Conservation (phyloP, 164 flowering plant species). For the Aristolochia californica region DNA sequence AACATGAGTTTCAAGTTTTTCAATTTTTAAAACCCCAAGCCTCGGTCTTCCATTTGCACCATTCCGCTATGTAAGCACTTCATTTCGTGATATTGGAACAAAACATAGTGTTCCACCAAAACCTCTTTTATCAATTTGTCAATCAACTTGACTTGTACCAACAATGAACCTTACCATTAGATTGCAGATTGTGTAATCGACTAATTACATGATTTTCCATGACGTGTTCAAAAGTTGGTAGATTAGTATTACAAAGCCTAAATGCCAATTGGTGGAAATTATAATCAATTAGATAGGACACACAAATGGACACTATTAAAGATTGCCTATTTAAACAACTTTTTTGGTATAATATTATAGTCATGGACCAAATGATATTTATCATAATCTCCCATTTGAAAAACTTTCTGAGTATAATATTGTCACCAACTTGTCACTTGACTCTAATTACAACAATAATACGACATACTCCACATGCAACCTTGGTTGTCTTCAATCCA, state of each 20-base stretch:
- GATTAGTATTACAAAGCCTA: conserved; percentile 58
- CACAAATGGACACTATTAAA: conserved; percentile 52
- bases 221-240: conserved; percentile 73
- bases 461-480: conserved; percentile 86
- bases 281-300: conserved; percentile 53
- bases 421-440: conserved; percentile 26
- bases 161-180: conserved; percentile 51
- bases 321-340: conserved; percentile 51
- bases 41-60: conserved; percentile 55
- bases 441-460: conserved; percentile 79
- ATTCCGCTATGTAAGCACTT: conserved; percentile 66
- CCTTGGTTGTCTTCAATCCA: conserved; percentile 47
- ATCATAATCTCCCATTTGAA: conserved; percentile 96
- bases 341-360: too few relatives aligned
- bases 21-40: conserved; percentile 49
- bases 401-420: conserved; percentile 39
- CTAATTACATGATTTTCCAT: conserved; percentile 58
- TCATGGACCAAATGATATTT: conserved; percentile 70
- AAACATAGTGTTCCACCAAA: conserved; percentile 59
- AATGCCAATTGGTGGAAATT: conserved; percentile 70
- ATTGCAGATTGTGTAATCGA: conserved; percentile 56
- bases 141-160: conserved; percentile 57
- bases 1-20: conserved; percentile 35
- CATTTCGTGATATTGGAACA: conserved; percentile 63
- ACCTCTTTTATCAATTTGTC: conserved; percentile 72